Evolutionary conservation across 345 rosid genomes (phyloP).

Genomic region (Salix arbutifolia): DNA sequence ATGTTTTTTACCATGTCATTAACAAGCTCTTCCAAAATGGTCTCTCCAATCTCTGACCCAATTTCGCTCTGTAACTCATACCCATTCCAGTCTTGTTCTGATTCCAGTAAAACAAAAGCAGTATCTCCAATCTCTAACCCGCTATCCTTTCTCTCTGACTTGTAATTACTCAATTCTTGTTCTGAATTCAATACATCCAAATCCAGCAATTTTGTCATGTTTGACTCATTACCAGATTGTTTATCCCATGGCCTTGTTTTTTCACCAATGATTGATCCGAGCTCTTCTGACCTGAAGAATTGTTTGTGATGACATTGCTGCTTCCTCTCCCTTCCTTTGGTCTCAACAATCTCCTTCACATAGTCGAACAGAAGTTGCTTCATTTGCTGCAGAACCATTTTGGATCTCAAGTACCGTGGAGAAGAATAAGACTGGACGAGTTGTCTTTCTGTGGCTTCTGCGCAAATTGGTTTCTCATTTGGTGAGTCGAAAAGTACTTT

Average conservation of each 20-base stretch:
- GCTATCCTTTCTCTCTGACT: conserved; percentile 18
- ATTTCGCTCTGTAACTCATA: conserved; percentile 19
- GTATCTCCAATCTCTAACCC: conserved; percentile 35
- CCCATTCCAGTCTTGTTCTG: conserved; percentile 36
- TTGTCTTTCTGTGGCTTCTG: conserved; percentile 12
- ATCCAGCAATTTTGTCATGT: conserved; percentile 17
- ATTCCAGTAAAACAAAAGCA: conserved; percentile 25
- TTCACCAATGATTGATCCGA: conserved; percentile 29
- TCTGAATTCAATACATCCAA: conserved; percentile 24
- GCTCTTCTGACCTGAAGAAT: conserved; percentile 23
- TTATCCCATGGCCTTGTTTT: conserved; percentile 31
- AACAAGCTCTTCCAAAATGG: conserved; percentile 34
- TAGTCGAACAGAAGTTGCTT: conserved; percentile 49
- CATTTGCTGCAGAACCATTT: conserved; percentile 34
- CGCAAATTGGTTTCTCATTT: conserved; percentile 11
- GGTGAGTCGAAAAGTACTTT: conserved; percentile 23
- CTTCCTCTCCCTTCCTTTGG: conserved; percentile 18
- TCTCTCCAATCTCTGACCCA: conserved; percentile 34
- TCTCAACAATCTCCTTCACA: conserved; percentile 38
- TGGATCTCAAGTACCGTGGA: conserved; percentile 22
- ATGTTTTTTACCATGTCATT: conserved; percentile 32
- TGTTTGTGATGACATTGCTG: conserved; percentile 1
- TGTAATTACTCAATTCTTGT: conserved; percentile 33
- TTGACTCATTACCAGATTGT: conserved; percentile 21
- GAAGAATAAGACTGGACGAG: conserved; percentile 14